Conservation (phyloP, 2,329 filamentous ascomycete genomes). For the Fusarium drepaniforme region DNA sequence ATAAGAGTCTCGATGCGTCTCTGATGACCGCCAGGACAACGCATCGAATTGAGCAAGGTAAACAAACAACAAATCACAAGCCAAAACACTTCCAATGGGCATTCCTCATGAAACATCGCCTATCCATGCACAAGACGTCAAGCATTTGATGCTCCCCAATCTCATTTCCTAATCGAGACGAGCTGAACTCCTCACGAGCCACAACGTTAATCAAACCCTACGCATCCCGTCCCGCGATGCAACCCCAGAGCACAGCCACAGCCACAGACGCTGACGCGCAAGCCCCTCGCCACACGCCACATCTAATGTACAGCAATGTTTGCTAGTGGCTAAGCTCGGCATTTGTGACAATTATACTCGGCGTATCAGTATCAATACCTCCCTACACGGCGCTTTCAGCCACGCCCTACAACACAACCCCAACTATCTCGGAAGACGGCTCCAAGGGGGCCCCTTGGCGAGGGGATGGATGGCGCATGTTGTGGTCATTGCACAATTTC, state of each 20-base stretch:
- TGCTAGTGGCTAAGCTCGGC: conserved; percentile 40
- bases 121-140: conserved; percentile 18
- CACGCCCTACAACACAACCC: conserved; percentile 7
- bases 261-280: conserved; percentile 38
- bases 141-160: conserved; percentile 2
- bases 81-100: neutral
- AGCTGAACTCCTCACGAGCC: conserved; percentile 32
- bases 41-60: conserved; percentile 28
- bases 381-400: neutral
- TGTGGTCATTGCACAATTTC: neutral
- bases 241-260: conserved; percentile 12
- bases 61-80: conserved; percentile 26
- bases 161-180: conserved; percentile 28
- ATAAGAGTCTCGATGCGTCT: neutral
- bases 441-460: conserved; percentile 29
- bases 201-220: conserved; percentile 31
- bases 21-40: conserved; percentile 22
- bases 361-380: neutral
- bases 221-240: conserved; percentile 12
- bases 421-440: conserved; percentile 31
- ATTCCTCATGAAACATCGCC: conserved; percentile 31
- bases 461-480: conserved; percentile 1
- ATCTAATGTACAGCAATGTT: neutral
- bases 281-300: conserved; percentile 43
- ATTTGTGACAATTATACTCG: conserved; percentile 5